phyloP scores from a whole-genome alignment of 179 eudicot species.

The Monotropa hypopitys region DNA sequence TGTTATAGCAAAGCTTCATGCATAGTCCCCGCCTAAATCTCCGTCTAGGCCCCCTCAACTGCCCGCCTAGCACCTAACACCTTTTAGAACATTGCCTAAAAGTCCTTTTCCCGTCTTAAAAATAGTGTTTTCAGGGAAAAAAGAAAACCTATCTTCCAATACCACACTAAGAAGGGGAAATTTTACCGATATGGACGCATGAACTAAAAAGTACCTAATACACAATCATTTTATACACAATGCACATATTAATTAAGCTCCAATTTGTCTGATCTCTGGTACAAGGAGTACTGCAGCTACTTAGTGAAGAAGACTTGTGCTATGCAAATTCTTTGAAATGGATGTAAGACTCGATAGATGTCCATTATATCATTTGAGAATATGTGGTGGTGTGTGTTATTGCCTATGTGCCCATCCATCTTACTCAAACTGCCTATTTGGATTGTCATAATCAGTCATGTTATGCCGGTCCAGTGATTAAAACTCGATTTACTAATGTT shows the following conservation, averaged over 20 bases:
- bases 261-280: neutral
- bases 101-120: neutral
- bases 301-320: neutral
- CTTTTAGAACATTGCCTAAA: no score
- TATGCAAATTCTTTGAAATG: neutral
- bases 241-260: neutral
- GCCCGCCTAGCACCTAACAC: no score
- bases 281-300: neutral
- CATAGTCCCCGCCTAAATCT: no score
- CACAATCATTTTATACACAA: neutral
- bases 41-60: no score
- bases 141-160: neutral
- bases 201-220: neutral
- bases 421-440: neutral
- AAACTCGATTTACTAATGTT: neutral
- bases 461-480: neutral
- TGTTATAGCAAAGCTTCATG: no score
- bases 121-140: neutral
- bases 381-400: neutral
- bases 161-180: neutral
- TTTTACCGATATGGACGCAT: neutral
- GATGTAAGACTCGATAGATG: neutral
- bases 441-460: neutral
- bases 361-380: neutral
- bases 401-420: neutral